Percentiles rank a stretch among this genome's conserved stretches.
Evolutionary conservation across 2,329 filamentous ascomycete genomes (phyloP).

Genomic region (Fusarium succisae): DNA sequence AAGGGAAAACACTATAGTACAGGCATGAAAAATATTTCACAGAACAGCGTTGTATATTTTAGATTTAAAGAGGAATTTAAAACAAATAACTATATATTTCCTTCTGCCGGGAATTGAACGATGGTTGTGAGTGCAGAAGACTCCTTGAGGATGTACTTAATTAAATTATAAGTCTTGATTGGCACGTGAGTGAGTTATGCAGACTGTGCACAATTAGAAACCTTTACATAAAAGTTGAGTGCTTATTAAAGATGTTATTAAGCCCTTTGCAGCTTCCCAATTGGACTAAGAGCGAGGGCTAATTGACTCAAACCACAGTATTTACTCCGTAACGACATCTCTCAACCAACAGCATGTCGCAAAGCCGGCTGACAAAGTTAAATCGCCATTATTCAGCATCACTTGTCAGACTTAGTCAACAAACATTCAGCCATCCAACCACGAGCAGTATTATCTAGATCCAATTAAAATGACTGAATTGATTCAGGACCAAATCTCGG

Average conservation of each 20-base stretch:
- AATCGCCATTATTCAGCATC: not conserved
- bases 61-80: accelerated
- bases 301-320: not conserved
- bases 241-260: not conserved
- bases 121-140: accelerated
- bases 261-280: not conserved
- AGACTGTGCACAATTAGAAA: not conserved
- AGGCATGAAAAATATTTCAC: accelerated
- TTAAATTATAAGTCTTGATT: accelerated
- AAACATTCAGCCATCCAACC: not conserved
- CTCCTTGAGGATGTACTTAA: not conserved
- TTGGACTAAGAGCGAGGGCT: not conserved
- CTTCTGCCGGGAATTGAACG: not conserved
- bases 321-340: not conserved
- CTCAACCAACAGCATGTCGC: not conserved
- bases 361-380: not conserved
- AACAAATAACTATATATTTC: not conserved
- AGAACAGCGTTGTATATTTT: accelerated
- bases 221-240: not conserved
- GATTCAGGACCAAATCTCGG: not conserved
- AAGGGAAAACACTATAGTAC: accelerated
- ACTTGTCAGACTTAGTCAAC: not conserved
- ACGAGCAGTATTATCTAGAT: no score
- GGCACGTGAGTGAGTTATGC: not conserved
- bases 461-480: not conserved